phyloP scores from a whole-genome alignment of 2,329 filamentous ascomycete genomes.

The Epichloe glyceriae region DNA sequence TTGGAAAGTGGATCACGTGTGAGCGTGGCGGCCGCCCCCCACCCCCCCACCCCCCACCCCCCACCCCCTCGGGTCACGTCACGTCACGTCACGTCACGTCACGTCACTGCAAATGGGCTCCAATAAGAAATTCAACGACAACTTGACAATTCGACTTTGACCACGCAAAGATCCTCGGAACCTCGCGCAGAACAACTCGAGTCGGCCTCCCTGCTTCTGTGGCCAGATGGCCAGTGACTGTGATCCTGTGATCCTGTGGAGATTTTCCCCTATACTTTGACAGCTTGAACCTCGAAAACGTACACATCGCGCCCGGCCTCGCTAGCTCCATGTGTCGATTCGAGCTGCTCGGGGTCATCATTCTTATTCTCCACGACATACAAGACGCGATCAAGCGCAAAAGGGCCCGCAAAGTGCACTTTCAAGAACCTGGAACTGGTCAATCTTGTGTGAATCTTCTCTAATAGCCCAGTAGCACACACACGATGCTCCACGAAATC shows the following conservation, averaged over 20 bases:
- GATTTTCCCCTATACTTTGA: background rate
- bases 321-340: constrained; percentile 36
- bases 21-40: background rate
- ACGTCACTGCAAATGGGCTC: background rate
- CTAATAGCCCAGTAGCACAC: background rate
- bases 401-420: constrained; percentile 16
- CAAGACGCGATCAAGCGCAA: constrained; percentile 24
- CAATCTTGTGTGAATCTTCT: background rate
- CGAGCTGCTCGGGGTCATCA: constrained; percentile 37
- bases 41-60: too few species aligned
- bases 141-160: background rate
- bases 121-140: background rate
- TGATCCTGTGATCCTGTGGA: background rate
- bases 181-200: background rate
- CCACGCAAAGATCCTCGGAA: background rate
- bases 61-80: too few species aligned
- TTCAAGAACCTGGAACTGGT: constrained; percentile 5
- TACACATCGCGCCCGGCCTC: background rate
- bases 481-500: constrained; percentile 89
- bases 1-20: constrained; percentile 1
- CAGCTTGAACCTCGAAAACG: background rate
- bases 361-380: constrained; percentile 34
- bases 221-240: background rate
- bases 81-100: background rate
- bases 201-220: background rate